These are phyloP conservation scores for Colletotrichum higginsianum DNA, from an alignment of 2,329 filamentous ascomycete species.

Conservation along the genomic window DNA sequence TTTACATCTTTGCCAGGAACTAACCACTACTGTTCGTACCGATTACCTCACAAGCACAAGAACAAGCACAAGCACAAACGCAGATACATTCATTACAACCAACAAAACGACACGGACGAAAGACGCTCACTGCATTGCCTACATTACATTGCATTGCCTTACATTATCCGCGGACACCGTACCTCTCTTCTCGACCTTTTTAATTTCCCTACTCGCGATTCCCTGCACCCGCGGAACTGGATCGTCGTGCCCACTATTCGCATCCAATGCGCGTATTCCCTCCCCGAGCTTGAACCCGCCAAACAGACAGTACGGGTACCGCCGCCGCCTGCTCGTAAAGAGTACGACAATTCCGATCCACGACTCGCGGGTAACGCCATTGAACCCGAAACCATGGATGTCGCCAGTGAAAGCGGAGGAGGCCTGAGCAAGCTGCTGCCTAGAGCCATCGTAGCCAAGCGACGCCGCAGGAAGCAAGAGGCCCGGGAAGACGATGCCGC, in stretches of 20 bases:
- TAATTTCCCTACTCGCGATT: slow-evolving; percentile 32
- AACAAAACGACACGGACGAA: neutral
- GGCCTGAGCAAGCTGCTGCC: slow-evolving; percentile 66
- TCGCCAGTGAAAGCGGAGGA: slow-evolving; percentile 33
- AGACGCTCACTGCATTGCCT: neutral
- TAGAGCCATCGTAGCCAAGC: slow-evolving; percentile 65
- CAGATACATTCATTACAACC: neutral
- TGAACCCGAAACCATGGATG: slow-evolving; percentile 23
- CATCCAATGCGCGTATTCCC: slow-evolving; percentile 34
- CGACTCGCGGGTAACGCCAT: neutral
- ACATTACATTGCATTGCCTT: neutral
- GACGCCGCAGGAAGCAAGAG: slow-evolving; percentile 63
- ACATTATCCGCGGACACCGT: neutral
- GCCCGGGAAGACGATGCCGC: slow-evolving; percentile 54
- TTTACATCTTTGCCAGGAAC: neutral
- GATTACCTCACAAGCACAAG: neutral
- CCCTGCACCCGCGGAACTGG: slow-evolving; percentile 17
- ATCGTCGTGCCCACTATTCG: slow-evolving; percentile 34
- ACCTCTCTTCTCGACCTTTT: slow-evolving; percentile 14
- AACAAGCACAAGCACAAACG: neutral
- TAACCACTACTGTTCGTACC: neutral
- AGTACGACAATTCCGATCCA: slow-evolving; percentile 28
- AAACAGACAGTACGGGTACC: slow-evolving; percentile 1
- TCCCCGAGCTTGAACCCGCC: slow-evolving; percentile 26
- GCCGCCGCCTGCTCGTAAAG: slow-evolving; percentile 14